Base-by-base conservation (phyloP, 1,139 yeast genomes). In the Suhomyces guaymorum region DNA sequence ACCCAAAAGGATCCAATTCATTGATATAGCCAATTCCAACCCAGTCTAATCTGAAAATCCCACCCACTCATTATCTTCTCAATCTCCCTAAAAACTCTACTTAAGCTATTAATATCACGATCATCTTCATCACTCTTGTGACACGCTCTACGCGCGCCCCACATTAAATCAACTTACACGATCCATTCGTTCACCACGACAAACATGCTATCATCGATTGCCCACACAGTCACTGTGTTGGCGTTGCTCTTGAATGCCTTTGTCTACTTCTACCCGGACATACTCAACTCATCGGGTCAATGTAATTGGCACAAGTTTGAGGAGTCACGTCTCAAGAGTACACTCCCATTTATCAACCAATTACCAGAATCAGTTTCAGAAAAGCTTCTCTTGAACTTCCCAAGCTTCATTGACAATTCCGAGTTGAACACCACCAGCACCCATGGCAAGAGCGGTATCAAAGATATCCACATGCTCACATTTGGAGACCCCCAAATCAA, bases 401-500 rank as follows among this genome's bases (percentile, higher is more conserved):
- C 74, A 7, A 43, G 39, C 21, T 46, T 55, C 24, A 57, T 51
- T 35, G 48, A 43, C 26, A 32, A 34, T 5, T 36, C 39, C 24
- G 22, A 15, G n/a, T 20, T 28, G 26, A 25, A 23, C 23, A 22
- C 35, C 11, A 17, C 39, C 7, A 28, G 37, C 19, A 18, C 39
- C 16, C 36, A 38, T 3, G 22, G 32, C 2, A 44, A 48, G 13
- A 33, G 35, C 2, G 55, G 25, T 4, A 20, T 63, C 10, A 55
- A 66, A 13, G 87, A 81, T 49, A 73, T 84, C 40, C 77, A 76
- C 43, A 63, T 84, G 66, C 59, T 89, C 48, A 82, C 95, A 3
- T 82, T 89, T 58, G 98, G 97, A 8, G 98, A 92, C 55, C 98
- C 98, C 0, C 98, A 92, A 61, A 89, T 92, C 57, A 84, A 90